Percentiles rank a stretch among this genome's conserved stretches.
phyloP scores from a whole-genome alignment of 1,284 basidiomycete species.

The Ustilago loliicola region DNA sequence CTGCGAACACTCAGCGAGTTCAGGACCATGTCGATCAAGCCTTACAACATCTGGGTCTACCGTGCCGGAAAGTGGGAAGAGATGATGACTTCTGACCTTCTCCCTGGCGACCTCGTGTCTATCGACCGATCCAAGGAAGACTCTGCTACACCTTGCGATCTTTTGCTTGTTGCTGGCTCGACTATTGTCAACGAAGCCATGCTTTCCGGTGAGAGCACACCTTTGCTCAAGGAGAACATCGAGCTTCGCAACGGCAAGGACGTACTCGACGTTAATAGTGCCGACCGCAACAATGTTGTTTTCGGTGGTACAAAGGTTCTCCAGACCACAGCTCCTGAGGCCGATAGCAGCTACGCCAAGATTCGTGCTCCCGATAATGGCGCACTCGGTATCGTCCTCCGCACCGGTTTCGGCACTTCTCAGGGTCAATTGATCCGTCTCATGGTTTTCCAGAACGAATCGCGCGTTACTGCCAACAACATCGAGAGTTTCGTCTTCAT shows the following conservation, averaged over 20 bases:
- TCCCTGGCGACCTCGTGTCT: constrained; percentile 69
- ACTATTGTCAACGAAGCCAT: constrained; percentile 70
- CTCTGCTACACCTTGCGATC: constrained; percentile 66
- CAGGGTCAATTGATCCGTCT: constrained; percentile 70
- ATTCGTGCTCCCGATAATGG: constrained; percentile 65
- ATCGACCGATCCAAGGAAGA: constrained; percentile 69
- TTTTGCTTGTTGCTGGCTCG: constrained; percentile 63
- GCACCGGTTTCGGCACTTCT: constrained; percentile 70
- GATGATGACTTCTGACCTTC: constrained; percentile 61
- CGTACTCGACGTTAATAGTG: constrained; percentile 65
- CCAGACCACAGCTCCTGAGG: constrained; percentile 64
- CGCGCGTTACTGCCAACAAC: constrained; percentile 69
- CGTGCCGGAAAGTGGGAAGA: constrained; percentile 65
- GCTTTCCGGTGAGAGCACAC: constrained; percentile 70
- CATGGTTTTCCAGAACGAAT: constrained; percentile 70
- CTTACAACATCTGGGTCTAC: constrained; percentile 65
- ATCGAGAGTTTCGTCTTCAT: constrained; percentile 69
- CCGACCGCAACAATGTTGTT: constrained; percentile 68
- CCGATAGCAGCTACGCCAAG: constrained; percentile 46
- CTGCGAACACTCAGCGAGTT: constrained; percentile 69
- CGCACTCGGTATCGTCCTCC: constrained; percentile 64
- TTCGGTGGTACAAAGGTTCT: constrained; percentile 70
- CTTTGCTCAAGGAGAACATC: constrained; percentile 69
- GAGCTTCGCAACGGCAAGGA: constrained; percentile 66
- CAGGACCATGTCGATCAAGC: constrained; percentile 70